Base-by-base conservation (phyloP, 2,329 filamentous ascomycete genomes). In the Trichothecium roseum region DNA sequence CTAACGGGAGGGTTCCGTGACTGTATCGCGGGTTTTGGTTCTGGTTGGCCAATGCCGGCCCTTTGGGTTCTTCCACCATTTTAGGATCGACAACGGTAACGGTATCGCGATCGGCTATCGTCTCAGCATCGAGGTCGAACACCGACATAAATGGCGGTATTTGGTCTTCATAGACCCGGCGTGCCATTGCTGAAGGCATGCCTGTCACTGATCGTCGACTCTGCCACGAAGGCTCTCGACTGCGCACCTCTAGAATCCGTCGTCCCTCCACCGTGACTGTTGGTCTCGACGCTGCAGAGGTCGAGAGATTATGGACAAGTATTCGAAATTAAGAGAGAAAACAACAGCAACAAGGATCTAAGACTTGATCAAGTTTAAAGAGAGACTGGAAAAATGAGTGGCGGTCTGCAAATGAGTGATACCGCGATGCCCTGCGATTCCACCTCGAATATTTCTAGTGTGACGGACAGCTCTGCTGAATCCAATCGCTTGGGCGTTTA, bases 91-190 rank as follows among this genome's bases (percentile, higher is more conserved):
- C 62, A 28, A 75, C 55, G 5, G 71, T 71, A 29, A 75, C 66
- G 9, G 69, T 60, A 38, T 66, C 68, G 35, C 63, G 63, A 32
- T 72, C 69, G 38, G 66, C 66, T 53, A 71, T 70, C 38, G 59
- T 65, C 45, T 69, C 69, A 45, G 60, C 60, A 50, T 81, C 75
- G 45, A 80, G 67, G 54, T 78, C 77, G 62, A 81, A 83, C 38
- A 84, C 79, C 38, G 80, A 79, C 78, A 82, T 83, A 50, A 84
- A 82, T 16, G 80, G 77, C 53, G 80, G 80, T 67, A 84, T 79
- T 56, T 79, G 75, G 52, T 79, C 75, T 64, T 80, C 74, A 55
- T 75, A 78, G 48, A 77, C 55, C 55, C 72, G 69, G 47, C 74
- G 64, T 36, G 72, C 66, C 39, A 74, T 66, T 45, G 75, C 70